phyloP scores from a whole-genome alignment of 2,329 filamentous ascomycete species.

The Didymella lethalis region DNA sequence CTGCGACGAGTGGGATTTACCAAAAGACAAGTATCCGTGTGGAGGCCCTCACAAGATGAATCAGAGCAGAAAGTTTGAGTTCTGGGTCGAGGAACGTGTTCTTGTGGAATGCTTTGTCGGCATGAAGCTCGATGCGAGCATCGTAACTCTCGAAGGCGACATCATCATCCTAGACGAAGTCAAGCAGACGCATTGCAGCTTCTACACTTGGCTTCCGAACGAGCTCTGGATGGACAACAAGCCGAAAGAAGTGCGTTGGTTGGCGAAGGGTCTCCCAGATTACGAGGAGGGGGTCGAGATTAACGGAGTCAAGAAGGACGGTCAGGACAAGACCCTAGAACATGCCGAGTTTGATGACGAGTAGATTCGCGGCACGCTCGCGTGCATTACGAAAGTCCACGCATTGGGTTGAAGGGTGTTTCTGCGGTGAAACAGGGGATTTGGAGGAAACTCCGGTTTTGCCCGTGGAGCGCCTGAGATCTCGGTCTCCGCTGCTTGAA shows the following conservation, averaged over 20 bases:
- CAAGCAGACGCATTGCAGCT: slow-evolving; percentile 52
- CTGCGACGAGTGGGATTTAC: slow-evolving; percentile 50
- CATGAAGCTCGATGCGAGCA: slow-evolving; percentile 54
- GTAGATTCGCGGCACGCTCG: slow-evolving; percentile 15
- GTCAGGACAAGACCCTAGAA: slow-evolving; percentile 28
- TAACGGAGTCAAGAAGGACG: slow-evolving; percentile 16
- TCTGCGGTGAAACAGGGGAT: slow-evolving; percentile 18
- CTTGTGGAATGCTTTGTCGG: slow-evolving; percentile 68
- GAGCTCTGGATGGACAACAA: slow-evolving; percentile 49
- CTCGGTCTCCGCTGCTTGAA: neutral
- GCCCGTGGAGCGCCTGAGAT: slow-evolving; percentile 4
- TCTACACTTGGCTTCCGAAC: slow-evolving; percentile 56
- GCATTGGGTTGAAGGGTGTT: neutral
- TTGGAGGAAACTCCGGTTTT: slow-evolving; percentile 1
- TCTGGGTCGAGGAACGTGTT: slow-evolving; percentile 73
- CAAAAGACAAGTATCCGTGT: slow-evolving; percentile 38
- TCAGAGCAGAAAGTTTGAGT: slow-evolving; percentile 56
- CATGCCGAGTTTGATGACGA: slow-evolving; percentile 26
- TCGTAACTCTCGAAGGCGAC: slow-evolving; percentile 36
- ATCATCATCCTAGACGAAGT: slow-evolving; percentile 51
- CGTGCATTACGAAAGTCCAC: slow-evolving; percentile 3
- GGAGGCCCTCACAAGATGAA: slow-evolving; percentile 30
- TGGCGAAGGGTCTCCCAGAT: slow-evolving; percentile 31
- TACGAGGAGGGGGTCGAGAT: slow-evolving; percentile 29
- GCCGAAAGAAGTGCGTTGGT: slow-evolving; percentile 38